phyloP scores from a whole-genome alignment of 2,329 filamentous ascomycete species.

The Metarhizium guizhouense region DNA sequence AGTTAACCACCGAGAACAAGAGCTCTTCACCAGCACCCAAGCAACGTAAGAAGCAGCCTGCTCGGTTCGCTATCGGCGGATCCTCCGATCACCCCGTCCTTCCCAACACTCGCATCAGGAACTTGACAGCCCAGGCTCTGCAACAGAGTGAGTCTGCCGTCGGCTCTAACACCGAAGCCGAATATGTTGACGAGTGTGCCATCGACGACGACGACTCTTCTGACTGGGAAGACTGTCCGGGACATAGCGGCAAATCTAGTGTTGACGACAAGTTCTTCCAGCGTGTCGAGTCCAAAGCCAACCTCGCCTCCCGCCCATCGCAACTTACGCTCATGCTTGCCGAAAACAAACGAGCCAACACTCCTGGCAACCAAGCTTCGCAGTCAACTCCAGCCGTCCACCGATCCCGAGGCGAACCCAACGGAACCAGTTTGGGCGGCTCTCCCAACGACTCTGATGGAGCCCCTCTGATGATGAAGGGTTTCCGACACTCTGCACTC shows the following conservation, averaged over 20 bases:
- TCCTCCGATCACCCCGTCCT: conserved; percentile 46
- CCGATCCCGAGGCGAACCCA: conserved; percentile 44
- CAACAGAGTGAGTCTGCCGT: conserved; percentile 32
- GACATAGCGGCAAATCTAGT: conserved; percentile 76
- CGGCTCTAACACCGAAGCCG: conserved; percentile 37
- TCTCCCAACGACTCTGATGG: conserved; percentile 54
- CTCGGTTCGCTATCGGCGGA: conserved; percentile 64
- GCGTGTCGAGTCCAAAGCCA: conserved; percentile 79
- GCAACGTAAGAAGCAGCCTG: too few species aligned
- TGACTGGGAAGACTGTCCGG: conserved; percentile 59
- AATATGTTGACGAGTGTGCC: conserved; percentile 72
- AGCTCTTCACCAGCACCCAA: conserved; percentile 49
- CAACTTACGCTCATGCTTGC: conserved; percentile 83
- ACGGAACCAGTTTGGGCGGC: conserved; percentile 32
- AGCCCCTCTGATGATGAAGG: conserved; percentile 56
- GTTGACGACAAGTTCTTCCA: conserved; percentile 80
- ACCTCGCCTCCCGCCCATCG: conserved; percentile 77
- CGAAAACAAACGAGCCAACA: conserved; percentile 63
- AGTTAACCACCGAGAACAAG: too few species aligned
- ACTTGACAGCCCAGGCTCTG: conserved; percentile 60
- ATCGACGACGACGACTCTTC: conserved; percentile 62
- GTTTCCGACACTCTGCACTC: conserved; percentile 37
- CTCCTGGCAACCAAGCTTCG: conserved; percentile 61
- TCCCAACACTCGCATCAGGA: conserved; percentile 63
- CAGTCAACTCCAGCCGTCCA: conserved; percentile 61